Base-by-base conservation (phyloP, 257 asterid genomes). In the Verbascum thapsus region DNA sequence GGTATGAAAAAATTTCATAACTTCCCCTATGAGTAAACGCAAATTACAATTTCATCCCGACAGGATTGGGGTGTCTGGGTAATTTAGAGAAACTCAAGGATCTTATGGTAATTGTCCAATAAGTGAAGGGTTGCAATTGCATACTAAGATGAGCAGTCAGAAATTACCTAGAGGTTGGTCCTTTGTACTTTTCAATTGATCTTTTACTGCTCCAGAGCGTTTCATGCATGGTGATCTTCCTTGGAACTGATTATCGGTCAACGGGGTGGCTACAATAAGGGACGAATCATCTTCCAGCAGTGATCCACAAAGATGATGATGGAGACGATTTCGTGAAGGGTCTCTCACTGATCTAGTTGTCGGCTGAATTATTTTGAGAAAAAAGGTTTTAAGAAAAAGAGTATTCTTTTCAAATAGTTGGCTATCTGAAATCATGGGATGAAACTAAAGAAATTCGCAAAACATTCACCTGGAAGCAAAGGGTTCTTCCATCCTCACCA, bases 261-360 rank as follows among this genome's bases (percentile, higher is more conserved):
- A 63, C 9, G 94, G 90, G 59, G 67, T 83, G 58, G 75, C 73
- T 17, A 87, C 74, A 10, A 79, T 73, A 1, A 92, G 67, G 30
- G 68, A 72, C n/a, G 80, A 52, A 63, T 69, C 88, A 70, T 87
- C 95, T 76, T 85, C 96, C 55, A 62, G 57, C 20, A 92, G 57
- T 39, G 95, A 83, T 66, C 99, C 97, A 49, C 94, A 87, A 13
- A 83, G 91, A 67, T 75, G 78, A 78, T 89, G 99, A 40, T 78
- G 73, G 10, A 76, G 44, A 5, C 92, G 89, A 67, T 81, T 67
- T 50, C 97, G 81, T 7, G 72, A 50, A 41, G 88, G 81, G 73
- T 89, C 88, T 64, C 42, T 80, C 58, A 83, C 86, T 38, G 80
- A 85, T 73, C 74, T 82, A 30, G 72, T 39, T 42, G 95, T 81